Conservation (phyloP, 768 basidiomycete genomes). For the Mycena sanguinolenta region DNA sequence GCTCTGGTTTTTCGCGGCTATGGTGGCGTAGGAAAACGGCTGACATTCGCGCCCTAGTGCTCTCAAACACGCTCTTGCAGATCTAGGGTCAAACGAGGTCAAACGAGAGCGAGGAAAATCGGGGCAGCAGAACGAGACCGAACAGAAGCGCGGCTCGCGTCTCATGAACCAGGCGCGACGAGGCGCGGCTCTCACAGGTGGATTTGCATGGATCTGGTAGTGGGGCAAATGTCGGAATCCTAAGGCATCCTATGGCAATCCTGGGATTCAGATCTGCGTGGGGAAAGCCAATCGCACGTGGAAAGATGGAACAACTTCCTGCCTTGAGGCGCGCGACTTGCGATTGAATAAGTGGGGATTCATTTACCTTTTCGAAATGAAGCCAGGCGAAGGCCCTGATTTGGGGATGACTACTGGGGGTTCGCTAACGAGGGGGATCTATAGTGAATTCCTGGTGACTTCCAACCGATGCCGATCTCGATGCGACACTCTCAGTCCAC, state of each 20-base stretch:
- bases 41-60: background rate
- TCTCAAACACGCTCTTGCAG: background rate
- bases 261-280: slow-evolving; percentile 27
- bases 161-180: slow-evolving; percentile 5
- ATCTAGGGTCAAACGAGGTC: slow-evolving; percentile 5
- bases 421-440: slow-evolving; percentile 30
- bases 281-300: slow-evolving; percentile 37
- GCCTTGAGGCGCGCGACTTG: slow-evolving; percentile 38
- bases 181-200: slow-evolving; percentile 15
- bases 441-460: slow-evolving; percentile 29
- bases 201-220: background rate
- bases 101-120: background rate
- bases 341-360: slow-evolving; percentile 40
- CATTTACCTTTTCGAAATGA: slow-evolving; percentile 41
- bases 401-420: slow-evolving; percentile 34
- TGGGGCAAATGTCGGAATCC: background rate
- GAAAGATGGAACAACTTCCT: slow-evolving; percentile 35
- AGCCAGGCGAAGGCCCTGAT: slow-evolving; percentile 40
- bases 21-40: slow-evolving; percentile 32
- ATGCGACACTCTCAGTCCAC: slow-evolving; percentile 44
- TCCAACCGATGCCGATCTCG: slow-evolving; percentile 51
- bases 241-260: slow-evolving; percentile 20
- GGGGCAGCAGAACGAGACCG: slow-evolving; percentile 1
- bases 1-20: slow-evolving; percentile 12
- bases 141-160: slow-evolving; percentile 9